Evolutionary conservation across 2,329 filamentous ascomycete species (phyloP).

Genomic region (Diaporthe longicolla): DNA sequence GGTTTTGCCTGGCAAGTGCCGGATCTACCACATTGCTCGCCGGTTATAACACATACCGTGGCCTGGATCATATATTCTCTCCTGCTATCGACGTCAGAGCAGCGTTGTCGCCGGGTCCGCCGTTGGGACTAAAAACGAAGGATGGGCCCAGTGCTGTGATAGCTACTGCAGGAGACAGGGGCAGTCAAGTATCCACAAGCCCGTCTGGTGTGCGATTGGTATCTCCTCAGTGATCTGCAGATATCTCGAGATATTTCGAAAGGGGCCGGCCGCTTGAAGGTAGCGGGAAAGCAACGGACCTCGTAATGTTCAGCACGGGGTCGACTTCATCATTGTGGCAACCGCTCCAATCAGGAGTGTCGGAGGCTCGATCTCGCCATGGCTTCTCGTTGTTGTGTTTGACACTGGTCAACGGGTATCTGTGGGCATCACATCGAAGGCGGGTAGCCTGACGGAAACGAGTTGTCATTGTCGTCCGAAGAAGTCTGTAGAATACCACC

Average conservation of each 20-base stretch:
- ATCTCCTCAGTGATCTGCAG: background rate
- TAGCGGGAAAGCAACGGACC: background rate
- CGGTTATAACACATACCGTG: background rate
- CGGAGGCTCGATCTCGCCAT: background rate
- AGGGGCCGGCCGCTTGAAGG: background rate
- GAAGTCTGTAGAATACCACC: background rate
- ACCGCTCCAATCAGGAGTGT: background rate
- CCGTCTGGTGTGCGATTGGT: background rate
- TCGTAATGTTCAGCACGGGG: background rate
- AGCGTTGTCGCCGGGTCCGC: background rate
- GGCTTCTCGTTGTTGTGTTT: background rate
- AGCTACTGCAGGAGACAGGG: conserved; percentile 10
- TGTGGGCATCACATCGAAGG: conserved; percentile 6
- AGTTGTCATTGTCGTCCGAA: conserved; percentile 30
- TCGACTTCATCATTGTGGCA: background rate
- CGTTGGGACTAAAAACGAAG: background rate
- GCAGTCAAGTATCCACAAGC: background rate
- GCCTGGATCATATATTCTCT: background rate
- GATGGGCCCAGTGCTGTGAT: background rate
- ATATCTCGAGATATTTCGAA: background rate
- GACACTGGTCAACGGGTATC: background rate
- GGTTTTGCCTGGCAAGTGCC: background rate
- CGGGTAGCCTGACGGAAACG: conserved; percentile 9
- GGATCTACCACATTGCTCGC: background rate
- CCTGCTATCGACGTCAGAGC: background rate